Evolutionary conservation across 257 asterid genomes (phyloP).

Genomic region (Solanum stenotomum): DNA sequence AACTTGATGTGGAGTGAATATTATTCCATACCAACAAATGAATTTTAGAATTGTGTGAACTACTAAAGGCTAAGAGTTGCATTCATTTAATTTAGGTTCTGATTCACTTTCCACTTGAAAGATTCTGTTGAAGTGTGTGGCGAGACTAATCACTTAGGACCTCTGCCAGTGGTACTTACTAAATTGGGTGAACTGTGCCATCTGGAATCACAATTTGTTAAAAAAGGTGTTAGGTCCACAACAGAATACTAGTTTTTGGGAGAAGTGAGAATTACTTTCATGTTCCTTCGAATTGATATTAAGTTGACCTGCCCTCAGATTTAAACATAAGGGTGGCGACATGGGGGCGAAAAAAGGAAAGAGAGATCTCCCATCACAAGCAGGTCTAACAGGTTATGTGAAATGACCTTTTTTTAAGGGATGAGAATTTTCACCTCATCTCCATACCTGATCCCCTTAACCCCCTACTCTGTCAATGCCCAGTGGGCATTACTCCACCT

Average conservation of each 20-base stretch:
- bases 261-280: neutral
- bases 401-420: neutral
- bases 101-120: neutral
- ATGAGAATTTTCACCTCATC: neutral
- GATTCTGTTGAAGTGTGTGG: neutral
- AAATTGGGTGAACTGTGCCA: neutral
- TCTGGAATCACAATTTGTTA: neutral
- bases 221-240: neutral
- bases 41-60: neutral
- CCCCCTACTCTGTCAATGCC: neutral
- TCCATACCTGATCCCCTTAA: neutral
- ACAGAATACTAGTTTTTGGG: neutral
- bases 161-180: neutral
- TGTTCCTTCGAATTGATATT: neutral
- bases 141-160: neutral
- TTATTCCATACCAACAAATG: neutral
- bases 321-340: neutral
- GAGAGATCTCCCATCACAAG: neutral
- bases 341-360: too few relatives aligned
- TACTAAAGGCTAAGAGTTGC: neutral
- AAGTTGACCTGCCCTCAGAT: neutral
- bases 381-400: neutral
- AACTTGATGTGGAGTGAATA: neutral
- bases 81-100: neutral
- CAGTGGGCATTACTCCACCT: neutral